Conservation (phyloP, 352 stramenopile genomes). For the Phytophthora meadii region DNA sequence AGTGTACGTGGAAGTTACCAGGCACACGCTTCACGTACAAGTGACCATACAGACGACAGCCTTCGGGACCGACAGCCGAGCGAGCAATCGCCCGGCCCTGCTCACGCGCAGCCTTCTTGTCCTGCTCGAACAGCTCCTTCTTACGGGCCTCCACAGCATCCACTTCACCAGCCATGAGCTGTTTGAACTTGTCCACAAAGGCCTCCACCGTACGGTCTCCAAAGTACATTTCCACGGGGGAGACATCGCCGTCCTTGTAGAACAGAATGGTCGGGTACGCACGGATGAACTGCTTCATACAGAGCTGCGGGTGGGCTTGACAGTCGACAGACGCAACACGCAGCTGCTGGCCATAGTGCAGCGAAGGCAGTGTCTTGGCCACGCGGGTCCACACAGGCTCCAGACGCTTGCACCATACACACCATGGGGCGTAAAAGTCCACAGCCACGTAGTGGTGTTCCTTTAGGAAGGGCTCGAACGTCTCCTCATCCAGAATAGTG, state of each 20-base stretch:
- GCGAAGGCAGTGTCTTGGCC: slow-evolving; percentile 89
- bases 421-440: slow-evolving; percentile 97
- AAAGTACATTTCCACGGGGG: slow-evolving; percentile 96
- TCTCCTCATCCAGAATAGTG: slow-evolving; percentile 79
- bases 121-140: slow-evolving; percentile 94
- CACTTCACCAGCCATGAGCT: slow-evolving; percentile 79
- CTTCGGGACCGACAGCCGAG: slow-evolving; percentile 67
- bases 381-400: slow-evolving; percentile 96
- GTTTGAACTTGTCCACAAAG: slow-evolving; percentile 92
- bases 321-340: slow-evolving; percentile 93
- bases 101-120: slow-evolving; percentile 84
- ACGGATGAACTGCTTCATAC: slow-evolving; percentile 95
- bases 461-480: slow-evolving; percentile 93
- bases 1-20: slow-evolving; percentile 98
- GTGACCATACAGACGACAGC: slow-evolving; percentile 80
- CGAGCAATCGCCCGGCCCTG: slow-evolving; percentile 71
- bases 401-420: slow-evolving; percentile 97
- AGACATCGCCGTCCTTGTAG: slow-evolving; percentile 93
- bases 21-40: slow-evolving; percentile 93
- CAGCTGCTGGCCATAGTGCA: slow-evolving; percentile 86
- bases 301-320: slow-evolving; percentile 92
- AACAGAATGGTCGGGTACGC: slow-evolving; percentile 97
- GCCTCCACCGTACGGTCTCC: slow-evolving; percentile 93
- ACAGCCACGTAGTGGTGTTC: slow-evolving; percentile 97
- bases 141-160: slow-evolving; percentile 86